Evolutionary conservation across 2,329 filamentous ascomycete species (phyloP).

Genomic region (Zopfia rhizophila): DNA sequence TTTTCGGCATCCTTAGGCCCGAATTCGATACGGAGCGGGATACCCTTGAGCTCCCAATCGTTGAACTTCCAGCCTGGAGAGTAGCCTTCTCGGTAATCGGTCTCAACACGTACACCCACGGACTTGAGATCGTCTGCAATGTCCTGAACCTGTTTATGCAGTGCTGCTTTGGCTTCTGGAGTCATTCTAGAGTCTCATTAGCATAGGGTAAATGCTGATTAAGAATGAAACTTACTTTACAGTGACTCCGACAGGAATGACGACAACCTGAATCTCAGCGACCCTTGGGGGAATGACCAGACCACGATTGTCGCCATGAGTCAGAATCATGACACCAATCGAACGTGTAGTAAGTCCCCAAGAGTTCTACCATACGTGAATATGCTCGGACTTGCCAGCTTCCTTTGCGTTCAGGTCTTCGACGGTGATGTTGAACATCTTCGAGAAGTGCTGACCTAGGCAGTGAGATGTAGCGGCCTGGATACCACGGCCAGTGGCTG

Average conservation of each 20-base stretch:
- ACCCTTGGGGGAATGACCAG: slow-evolving; percentile 92
- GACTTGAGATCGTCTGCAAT: slow-evolving; percentile 76
- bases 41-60: slow-evolving; percentile 97
- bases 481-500: slow-evolving; percentile 93
- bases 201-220: not conserved
- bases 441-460: slow-evolving; percentile 97
- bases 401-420: slow-evolving; percentile 82
- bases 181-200: slow-evolving; percentile 45
- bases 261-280: slow-evolving; percentile 83
- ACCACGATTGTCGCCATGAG: slow-evolving; percentile 95
- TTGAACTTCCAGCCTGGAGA: slow-evolving; percentile 98
- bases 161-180: slow-evolving; percentile 79
- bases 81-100: slow-evolving; percentile 89
- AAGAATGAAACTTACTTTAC: slow-evolving; percentile 74
- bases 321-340: slow-evolving; percentile 99
- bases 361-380: slow-evolving; percentile 98
- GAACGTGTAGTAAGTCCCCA: slow-evolving; percentile 98
- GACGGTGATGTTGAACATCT: slow-evolving; percentile 98
- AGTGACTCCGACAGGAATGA: slow-evolving; percentile 93
- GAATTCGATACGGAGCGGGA: slow-evolving; percentile 93
- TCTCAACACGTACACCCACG: slow-evolving; percentile 79
- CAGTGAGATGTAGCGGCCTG: slow-evolving; percentile 96
- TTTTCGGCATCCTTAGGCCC: slow-evolving; percentile 93
- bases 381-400: slow-evolving; percentile 70
- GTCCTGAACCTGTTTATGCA: slow-evolving; percentile 79